These are phyloP conservation scores for Hevea brasiliensis DNA, from an alignment of 345 rosid genomes.

Conservation along the genomic window DNA sequence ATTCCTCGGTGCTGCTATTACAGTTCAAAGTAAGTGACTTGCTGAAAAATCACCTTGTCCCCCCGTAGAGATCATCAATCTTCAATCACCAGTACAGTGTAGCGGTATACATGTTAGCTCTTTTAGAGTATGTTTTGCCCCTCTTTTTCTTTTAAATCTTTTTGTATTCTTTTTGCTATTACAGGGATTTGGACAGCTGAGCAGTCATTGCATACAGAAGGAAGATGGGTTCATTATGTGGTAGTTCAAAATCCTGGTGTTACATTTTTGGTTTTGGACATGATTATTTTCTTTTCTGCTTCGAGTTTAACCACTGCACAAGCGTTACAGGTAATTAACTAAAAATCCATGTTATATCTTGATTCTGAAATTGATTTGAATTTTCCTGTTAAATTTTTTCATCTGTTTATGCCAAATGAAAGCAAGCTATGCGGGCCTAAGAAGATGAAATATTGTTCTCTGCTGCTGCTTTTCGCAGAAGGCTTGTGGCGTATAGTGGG, in stretches of 20 bases:
- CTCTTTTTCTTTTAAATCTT: not conserved
- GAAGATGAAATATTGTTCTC: not conserved
- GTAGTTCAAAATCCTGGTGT: constrained; percentile 67
- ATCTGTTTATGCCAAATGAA: not conserved
- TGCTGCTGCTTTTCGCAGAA: not conserved
- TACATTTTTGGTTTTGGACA: constrained; percentile 61
- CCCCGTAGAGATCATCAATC: too few relatives aligned
- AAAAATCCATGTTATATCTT: not conserved
- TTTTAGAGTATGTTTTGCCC: not conserved
- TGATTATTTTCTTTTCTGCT: constrained; percentile 51
- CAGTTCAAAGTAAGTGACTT: constrained; percentile 70
- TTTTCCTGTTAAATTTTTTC: not conserved
- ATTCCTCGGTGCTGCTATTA: constrained; percentile 43
- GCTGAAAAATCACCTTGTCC: not conserved
- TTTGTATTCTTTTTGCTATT: constrained; percentile 16
- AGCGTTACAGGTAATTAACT: constrained; percentile 64
- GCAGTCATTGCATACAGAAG: constrained; percentile 33
- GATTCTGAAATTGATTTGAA: not conserved
- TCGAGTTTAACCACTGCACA: constrained; percentile 60
- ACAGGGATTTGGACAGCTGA: constrained; percentile 69
- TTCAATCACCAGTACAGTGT: too few relatives aligned
- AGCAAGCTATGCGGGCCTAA: not conserved
- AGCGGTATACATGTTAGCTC: not conserved
- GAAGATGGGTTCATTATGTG: constrained; percentile 59
- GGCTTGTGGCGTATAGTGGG: not conserved